Evolutionary conservation across 2,329 filamentous ascomycete species (phyloP), one percentile per base, ranked within the genome.

Genomic region (Colletotrichum sp.): DNA sequence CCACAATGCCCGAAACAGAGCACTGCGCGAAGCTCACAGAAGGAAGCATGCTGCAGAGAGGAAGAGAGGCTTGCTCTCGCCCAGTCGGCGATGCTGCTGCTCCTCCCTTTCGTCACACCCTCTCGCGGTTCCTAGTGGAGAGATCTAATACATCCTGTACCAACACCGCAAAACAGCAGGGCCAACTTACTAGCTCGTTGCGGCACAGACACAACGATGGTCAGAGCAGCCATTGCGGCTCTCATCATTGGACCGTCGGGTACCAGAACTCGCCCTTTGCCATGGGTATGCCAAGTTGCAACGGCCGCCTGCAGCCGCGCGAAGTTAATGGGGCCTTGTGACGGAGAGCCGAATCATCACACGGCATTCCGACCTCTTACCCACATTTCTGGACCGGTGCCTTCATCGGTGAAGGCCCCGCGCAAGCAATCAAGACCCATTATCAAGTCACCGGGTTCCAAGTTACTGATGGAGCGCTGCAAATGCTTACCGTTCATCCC

Each of bases 251-350:
- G 74, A 57, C 65, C 16, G 36, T 22, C 60, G 32, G n/a, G 55
- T 32, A 59, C 70, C 48, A 68, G 64, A 64, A 48, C 59, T 74
- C 48, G 10, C 52, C 28, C 57, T 52, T 28, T 64, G 28, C 71
- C 74, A 75, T 76, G 70, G 70, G 26, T 76, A 65, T 76, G 59
- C 69, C 70, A 73, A 74, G 70, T 65, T 73, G 48, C 52, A 76
- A 76, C 75, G 71, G 75, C 52, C 71, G 66, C 66, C 71, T 75
- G 75, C 75, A 75, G 75, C 75, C 55, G 71, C 66, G 71, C 55
- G 36, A 75, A 16, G 52, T 71, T 24, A 55, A 48, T 64, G 71
- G 72, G 71, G 71, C 67, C 30, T 55, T 39, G 71, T 75, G 71
- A 67, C 52, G 66, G 39, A 57, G 22, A 57, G 71, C 74, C 64